These are phyloP conservation scores for Paraglomus brasilianum DNA, from an alignment of 192 early-diverging fungal genomes.

Conservation along the genomic window DNA sequence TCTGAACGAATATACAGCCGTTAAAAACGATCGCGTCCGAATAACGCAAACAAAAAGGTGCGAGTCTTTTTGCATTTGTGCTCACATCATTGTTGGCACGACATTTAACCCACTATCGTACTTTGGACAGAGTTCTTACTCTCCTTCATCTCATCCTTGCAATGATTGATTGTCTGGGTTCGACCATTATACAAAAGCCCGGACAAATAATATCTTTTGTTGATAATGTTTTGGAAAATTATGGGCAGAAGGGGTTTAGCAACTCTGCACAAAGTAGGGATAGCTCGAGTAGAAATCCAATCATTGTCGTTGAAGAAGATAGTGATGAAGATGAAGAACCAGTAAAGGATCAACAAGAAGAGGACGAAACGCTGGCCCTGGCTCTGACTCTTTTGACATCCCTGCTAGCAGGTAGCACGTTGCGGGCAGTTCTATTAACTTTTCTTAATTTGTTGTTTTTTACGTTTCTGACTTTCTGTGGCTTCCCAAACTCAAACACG, in stretches of 20 bases:
- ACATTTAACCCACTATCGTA: not conserved
- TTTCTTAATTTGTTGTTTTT: not conserved
- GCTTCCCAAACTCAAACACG: not conserved
- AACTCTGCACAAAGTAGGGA: not conserved
- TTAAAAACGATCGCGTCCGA: conserved; percentile 35
- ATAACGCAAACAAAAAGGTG: conserved; percentile 51
- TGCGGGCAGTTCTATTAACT: conserved; percentile 19
- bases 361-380: conserved; percentile 55
- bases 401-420: conserved; percentile 57
- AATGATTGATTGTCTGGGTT: conserved; percentile 71
- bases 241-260: not conserved
- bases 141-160: conserved; percentile 58
- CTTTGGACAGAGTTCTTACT: conserved; percentile 51
- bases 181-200: conserved; percentile 71
- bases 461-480: not conserved
- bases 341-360: conserved; percentile 46
- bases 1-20: conserved; percentile 65
- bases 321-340: conserved; percentile 29
- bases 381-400: conserved; percentile 64
- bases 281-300: conserved; percentile 26
- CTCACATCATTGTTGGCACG: not conserved
- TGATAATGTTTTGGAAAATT: conserved; percentile 60
- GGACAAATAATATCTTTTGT: conserved; percentile 73
- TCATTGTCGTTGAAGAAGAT: conserved; percentile 35
- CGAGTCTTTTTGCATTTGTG: not conserved